A percentile compares a stretch with the other conserved stretches of the same genome.
phyloP scores from a whole-genome alignment of 2,329 filamentous ascomycete species.

The Plenodomus tracheiphilus region DNA sequence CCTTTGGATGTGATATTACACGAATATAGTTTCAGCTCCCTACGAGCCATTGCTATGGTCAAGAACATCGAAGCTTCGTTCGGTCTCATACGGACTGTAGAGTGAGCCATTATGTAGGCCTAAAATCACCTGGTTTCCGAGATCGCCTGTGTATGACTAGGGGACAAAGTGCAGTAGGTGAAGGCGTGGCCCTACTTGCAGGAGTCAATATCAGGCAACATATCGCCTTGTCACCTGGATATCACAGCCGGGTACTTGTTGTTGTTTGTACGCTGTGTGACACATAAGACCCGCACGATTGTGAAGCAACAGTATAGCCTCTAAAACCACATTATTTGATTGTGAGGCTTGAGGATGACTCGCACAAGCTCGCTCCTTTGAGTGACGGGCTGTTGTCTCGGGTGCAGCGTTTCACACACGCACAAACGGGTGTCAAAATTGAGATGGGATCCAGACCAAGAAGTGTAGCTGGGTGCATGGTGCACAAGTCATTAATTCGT shows the following conservation, averaged over 20 bases:
- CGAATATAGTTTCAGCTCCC: background rate
- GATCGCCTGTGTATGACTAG: background rate
- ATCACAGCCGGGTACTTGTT: background rate
- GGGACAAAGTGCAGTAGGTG: background rate
- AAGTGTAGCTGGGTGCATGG: conserved; percentile 6
- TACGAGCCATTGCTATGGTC: background rate
- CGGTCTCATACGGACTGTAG: background rate
- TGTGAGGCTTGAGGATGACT: background rate
- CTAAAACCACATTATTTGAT: background rate
- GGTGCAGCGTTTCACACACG: background rate
- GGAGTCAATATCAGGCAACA: background rate
- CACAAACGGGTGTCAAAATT: background rate
- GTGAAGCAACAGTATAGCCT: background rate
- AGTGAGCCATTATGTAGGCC: background rate
- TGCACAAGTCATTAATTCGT: conserved; percentile 25
- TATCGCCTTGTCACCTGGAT: background rate
- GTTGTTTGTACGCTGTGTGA: background rate
- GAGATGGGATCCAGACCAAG: conserved; percentile 10
- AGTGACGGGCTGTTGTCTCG: background rate
- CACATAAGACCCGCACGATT: background rate
- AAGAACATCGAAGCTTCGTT: background rate
- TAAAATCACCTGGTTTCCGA: background rate
- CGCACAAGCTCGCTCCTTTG: background rate
- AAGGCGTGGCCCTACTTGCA: background rate
- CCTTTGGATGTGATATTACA: background rate